Conservation (phyloP, 1,139 yeast genomes). For the Wickerhamomyces sp. region DNA sequence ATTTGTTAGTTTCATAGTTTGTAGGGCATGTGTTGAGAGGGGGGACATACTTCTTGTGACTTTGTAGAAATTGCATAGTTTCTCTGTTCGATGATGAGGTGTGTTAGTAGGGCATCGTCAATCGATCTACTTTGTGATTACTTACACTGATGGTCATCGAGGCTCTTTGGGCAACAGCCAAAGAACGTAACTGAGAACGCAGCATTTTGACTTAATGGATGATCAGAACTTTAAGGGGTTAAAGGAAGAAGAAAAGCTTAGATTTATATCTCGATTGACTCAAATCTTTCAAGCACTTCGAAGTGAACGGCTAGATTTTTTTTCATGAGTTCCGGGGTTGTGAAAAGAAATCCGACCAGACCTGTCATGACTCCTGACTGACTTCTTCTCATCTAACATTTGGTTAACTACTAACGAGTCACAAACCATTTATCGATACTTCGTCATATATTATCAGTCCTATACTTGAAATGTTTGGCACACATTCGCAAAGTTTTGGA, state of each 20-base stretch:
- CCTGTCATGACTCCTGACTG: not conserved
- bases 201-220: conserved; percentile 1
- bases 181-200: conserved; percentile 6
- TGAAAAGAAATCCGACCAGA: not conserved
- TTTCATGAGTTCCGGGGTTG: too few relatives aligned
- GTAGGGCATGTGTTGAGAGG: too few relatives aligned
- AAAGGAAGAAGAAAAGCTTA: not conserved
- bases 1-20: not conserved
- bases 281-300: not conserved
- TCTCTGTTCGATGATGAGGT: conserved; percentile 7
- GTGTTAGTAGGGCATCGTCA: too few relatives aligned
- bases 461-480: not conserved
- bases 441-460: not conserved
- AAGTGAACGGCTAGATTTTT: too few relatives aligned
- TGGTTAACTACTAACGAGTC: too few relatives aligned
- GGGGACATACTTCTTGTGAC: conserved; percentile 12
- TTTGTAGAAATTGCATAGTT: conserved; percentile 15
- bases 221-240: not conserved
- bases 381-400: too few relatives aligned
- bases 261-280: not conserved
- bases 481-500: conserved; percentile 8
- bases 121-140: not conserved
- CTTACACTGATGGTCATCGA: conserved; percentile 3
- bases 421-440: too few relatives aligned
- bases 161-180: conserved; percentile 1